Evolutionary conservation across 2,329 filamentous ascomycete genomes (phyloP).

Genomic region (Aspergillus nomiae): DNA sequence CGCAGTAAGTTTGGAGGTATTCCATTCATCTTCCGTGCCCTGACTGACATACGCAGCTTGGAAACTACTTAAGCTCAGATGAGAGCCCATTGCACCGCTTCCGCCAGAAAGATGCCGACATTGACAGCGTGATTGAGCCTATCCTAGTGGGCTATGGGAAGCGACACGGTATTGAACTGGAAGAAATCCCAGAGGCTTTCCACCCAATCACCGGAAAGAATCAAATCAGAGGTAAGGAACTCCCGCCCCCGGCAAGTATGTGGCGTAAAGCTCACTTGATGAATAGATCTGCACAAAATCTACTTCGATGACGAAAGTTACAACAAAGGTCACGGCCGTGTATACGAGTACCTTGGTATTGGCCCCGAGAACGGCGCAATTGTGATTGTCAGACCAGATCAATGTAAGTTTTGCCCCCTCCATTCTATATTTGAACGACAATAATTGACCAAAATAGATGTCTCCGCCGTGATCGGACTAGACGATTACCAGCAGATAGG

Average conservation of each 20-base stretch:
- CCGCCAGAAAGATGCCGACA: slow-evolving; percentile 46
- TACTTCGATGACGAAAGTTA: slow-evolving; percentile 60
- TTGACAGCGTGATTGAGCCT: slow-evolving; percentile 60
- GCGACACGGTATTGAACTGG: slow-evolving; percentile 52
- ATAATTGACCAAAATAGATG: slow-evolving; percentile 29
- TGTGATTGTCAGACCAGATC: slow-evolving; percentile 62
- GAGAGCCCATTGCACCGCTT: slow-evolving; percentile 47
- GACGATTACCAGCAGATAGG: slow-evolving; percentile 36
- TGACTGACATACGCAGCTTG: slow-evolving; percentile 31
- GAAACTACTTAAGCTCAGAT: slow-evolving; percentile 42
- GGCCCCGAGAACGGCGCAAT: slow-evolving; percentile 49
- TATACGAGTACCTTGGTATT: slow-evolving; percentile 60
- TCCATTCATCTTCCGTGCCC: slow-evolving; percentile 10
- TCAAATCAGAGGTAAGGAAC: slow-evolving; percentile 53
- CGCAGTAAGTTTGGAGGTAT: slow-evolving; percentile 34
- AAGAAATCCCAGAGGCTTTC: slow-evolving; percentile 59
- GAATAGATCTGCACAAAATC: slow-evolving; percentile 59
- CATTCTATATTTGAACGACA: neutral
- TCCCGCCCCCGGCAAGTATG: neutral
- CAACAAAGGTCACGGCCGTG: slow-evolving; percentile 58
- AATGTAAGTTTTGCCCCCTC: slow-evolving; percentile 49
- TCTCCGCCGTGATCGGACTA: slow-evolving; percentile 40
- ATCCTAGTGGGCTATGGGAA: slow-evolving; percentile 57
- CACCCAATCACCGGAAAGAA: slow-evolving; percentile 59
- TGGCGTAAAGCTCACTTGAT: neutral